phyloP scores from a whole-genome alignment of 169 alveolate species.

The Cryptosporidium sp. region DNA sequence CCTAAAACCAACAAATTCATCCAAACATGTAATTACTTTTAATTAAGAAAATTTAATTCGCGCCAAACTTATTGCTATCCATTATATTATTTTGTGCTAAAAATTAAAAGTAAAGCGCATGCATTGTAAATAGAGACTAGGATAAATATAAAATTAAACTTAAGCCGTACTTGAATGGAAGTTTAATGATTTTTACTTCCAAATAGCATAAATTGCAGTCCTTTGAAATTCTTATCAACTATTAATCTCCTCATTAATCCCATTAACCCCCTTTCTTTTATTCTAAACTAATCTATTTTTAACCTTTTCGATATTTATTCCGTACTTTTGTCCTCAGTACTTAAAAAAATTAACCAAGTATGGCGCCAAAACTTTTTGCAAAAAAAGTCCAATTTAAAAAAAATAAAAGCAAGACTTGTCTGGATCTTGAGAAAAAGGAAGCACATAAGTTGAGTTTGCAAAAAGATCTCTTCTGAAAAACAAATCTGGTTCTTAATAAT shows the following conservation, averaged over 20 bases:
- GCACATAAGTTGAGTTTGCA: background rate
- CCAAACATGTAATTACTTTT: slow-evolving; percentile 11
- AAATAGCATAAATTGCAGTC: too few relatives aligned
- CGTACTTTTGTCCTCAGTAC: background rate
- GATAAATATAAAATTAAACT: too few relatives aligned
- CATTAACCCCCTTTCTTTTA: background rate
- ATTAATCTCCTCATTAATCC: too few relatives aligned
- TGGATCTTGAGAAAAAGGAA: background rate
- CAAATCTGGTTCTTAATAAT: too few relatives aligned
- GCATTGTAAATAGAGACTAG: background rate
- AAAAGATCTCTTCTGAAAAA: too few relatives aligned
- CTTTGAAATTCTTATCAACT: too few relatives aligned
- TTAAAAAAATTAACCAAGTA: background rate
- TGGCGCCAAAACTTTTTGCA: background rate
- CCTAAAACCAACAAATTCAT: background rate
- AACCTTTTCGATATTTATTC: background rate
- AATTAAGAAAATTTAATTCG: background rate
- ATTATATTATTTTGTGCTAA: background rate
- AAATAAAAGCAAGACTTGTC: background rate
- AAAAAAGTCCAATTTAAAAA: background rate
- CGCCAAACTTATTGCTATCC: background rate
- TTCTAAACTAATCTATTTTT: background rate
- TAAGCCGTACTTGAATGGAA: too few relatives aligned
- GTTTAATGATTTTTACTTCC: background rate
- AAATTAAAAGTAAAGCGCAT: background rate